Evolutionary conservation across 192 early-diverging fungal species (phyloP).

Genomic region (Backusella morwellensis): DNA sequence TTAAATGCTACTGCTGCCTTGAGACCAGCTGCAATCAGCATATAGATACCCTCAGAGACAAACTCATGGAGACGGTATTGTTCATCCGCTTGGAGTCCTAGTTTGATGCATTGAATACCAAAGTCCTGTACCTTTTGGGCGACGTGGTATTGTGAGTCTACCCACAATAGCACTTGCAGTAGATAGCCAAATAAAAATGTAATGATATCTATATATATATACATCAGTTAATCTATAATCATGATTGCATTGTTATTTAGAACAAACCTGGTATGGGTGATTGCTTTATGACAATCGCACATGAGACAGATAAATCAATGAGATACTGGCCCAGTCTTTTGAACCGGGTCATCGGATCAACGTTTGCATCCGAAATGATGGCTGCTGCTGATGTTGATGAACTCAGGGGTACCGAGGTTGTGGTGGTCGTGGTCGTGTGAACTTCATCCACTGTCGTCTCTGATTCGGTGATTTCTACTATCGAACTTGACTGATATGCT

Average conservation of each 20-base stretch:
- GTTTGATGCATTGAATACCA: constrained; percentile 43
- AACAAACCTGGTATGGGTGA: constrained; percentile 48
- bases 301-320: constrained; percentile 42
- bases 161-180: constrained; percentile 32
- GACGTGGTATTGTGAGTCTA: constrained; percentile 48
- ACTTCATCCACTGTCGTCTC: background rate
- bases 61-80: constrained; percentile 54
- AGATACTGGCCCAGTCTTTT: constrained; percentile 32
- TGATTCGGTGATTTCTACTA: background rate
- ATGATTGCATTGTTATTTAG: background rate
- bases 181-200: constrained; percentile 35
- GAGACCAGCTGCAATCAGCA: constrained; percentile 43
- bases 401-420: background rate
- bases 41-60: constrained; percentile 47
- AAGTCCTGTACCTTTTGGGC: constrained; percentile 48
- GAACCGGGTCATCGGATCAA: constrained; percentile 26
- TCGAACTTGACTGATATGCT: background rate
- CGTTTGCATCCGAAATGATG: background rate
- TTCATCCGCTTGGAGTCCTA: constrained; percentile 48
- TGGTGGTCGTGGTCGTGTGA: background rate
- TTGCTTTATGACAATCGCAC: constrained; percentile 53
- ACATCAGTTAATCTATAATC: background rate
- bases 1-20: constrained; percentile 58
- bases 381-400: background rate
- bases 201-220: constrained; percentile 7